Base-by-base conservation (phyloP, 345 rosid genomes). In the Lenwebbia sp. region DNA sequence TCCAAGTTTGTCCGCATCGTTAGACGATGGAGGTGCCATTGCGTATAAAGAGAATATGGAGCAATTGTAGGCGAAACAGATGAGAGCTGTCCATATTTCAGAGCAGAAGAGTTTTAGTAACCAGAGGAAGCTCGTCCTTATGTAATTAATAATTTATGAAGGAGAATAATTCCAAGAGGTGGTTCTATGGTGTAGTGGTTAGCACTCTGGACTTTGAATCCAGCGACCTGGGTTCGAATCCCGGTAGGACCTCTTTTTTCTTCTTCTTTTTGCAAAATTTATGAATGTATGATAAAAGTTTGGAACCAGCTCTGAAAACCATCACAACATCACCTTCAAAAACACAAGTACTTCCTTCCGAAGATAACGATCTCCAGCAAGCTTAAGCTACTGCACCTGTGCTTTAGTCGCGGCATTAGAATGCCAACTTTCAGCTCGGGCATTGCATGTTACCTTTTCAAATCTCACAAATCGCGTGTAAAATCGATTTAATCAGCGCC, bases 171-270 rank as follows among this genome's bases (percentile, higher is more conserved):
- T 1, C 5, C 78, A 33, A 9, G 13, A 3, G 2, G 37, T 57
- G 97, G 96, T 95, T 97, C 94, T 93, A 93, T 95, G 98, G 99
- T 96, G 98, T 95, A 93, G 97, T 95, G 98, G 99, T 96, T 95
- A 96, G 98, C 99, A 96, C 97, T 96, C 94, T 94, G 99, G 97
- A 95, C 96, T 94, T 95, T 94, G 99, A 95, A 97, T 96, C 99
- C 94, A 93, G 98, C 93, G 95, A 94, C 96, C 97, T 92, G 98
- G 96, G 98, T 93, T 95, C 96, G 96, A 96, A 94, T 95, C 95
- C 95, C 96, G 96, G 95, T 94, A 93, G 96, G 97, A 93, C 94
- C 98, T 93, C 17, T 17, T 3, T 85, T 8, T 28, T 28, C 10
- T 60, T n/a, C 2, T 15, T n/a, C 1, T 6, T 15, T 65, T 65